Base-by-base conservation (phyloP, 208 protist genomes). In the Acanthamoeba lenticulata region DNA sequence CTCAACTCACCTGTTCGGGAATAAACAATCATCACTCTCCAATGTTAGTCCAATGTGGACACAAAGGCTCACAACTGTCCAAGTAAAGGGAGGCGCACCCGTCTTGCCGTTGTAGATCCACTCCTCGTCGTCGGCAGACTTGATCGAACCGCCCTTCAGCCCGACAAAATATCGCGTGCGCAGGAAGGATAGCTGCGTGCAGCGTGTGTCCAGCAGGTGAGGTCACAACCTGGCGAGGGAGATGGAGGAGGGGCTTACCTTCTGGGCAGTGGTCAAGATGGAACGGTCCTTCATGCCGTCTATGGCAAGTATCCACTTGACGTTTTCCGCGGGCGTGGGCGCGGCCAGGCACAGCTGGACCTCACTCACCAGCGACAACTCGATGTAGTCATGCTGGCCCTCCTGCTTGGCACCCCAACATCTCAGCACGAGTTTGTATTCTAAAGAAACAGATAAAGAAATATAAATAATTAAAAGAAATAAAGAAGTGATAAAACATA, bases 281-380 rank as follows among this genome's bases (percentile, higher is more conserved):
- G 81, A 89, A 17, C 52, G 44, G n/a, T 89, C 81, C 38, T 89
- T 89, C 81, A 89, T 89, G 44, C 81, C 81, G 38, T 89, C 81
- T n/a, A 89, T 89, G 52, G 81, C 13, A 29, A 89, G 52, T 4
- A 89, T 36, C 81, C 81, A 89, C 29, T 89, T 89, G 6, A 60
- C 40, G 29, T 49, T 89, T 17, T 89, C 81, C 17, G 44, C 29
- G 38, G 21, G 13, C 34, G 44, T 11, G 13, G 81, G 81, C 7
- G 52, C 29, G 81, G 44, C 38, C 42, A 89, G 44, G 38, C n/a
- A 89, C 52, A 89, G 44, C 45, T 65, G 81, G 42, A n/a, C 32
- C 45, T 42, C 81, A n/a, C 47, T 60, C 38, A 42, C 81, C 17
- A 89, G 52, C n/a, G 47, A 65, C 34, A 89, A 17, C 29, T 55